Percentiles rank a stretch among this genome's conserved stretches.
These are phyloP conservation scores for Saccharomyces hybrid DNA, from an alignment of 1,139 yeast genomes.

Conservation along the genomic window DNA sequence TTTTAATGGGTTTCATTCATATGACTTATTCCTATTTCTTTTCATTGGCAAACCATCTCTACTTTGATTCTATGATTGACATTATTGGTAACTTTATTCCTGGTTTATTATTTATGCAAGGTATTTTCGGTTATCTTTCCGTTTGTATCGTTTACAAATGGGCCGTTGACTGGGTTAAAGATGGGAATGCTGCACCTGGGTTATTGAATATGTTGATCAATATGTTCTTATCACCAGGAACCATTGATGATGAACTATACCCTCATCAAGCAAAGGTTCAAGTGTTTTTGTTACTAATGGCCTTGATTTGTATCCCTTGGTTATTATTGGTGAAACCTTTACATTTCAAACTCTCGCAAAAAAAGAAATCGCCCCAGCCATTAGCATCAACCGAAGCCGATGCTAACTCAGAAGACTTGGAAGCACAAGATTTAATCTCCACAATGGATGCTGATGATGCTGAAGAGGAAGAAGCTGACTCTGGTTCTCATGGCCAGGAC, in stretches of 20 bases:
- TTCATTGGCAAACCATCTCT: conserved; percentile 72
- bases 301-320: conserved; percentile 94
- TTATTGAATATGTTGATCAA: conserved; percentile 88
- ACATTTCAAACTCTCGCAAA: conserved; percentile 44
- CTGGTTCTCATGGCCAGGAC: conserved; percentile 47
- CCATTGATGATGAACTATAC: conserved; percentile 72
- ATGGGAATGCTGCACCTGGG: conserved; percentile 79
- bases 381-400: conserved; percentile 29
- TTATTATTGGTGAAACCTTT: conserved; percentile 82
- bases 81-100: conserved; percentile 92
- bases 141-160: conserved; percentile 86
- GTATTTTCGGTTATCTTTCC: conserved; percentile 87
- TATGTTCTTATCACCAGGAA: conserved; percentile 94
- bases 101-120: conserved; percentile 88
- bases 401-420: conserved; percentile 16
- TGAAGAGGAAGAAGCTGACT: conserved; percentile 40
- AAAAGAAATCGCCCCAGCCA: conserved; percentile 22
- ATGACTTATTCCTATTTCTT: conserved; percentile 88
- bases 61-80: conserved; percentile 71
- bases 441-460: conserved; percentile 13
- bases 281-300: conserved; percentile 61
- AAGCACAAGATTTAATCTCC: conserved; percentile 19
- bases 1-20: conserved; percentile 89
- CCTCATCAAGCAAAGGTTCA: conserved; percentile 82
- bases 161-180: conserved; percentile 85